These are phyloP conservation scores for Pterocarpus santalinus DNA, from an alignment of 306 rosid species.

Conservation along the genomic window DNA sequence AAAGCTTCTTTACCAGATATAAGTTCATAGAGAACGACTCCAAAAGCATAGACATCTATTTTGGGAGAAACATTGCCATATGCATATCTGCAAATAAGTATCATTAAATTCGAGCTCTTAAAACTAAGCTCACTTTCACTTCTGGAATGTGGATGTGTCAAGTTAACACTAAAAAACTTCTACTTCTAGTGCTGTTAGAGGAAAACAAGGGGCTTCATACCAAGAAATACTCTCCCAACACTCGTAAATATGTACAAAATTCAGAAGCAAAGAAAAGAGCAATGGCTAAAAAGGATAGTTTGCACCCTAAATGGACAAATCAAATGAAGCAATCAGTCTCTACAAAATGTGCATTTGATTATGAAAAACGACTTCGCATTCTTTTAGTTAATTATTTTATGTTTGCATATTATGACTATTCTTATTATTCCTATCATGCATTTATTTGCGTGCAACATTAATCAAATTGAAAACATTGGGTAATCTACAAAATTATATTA, in stretches of 20 bases:
- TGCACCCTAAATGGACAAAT: neutral
- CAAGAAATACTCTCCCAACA: neutral
- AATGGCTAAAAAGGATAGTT: conserved; percentile 1
- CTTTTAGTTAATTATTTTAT: neutral
- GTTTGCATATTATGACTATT: no score
- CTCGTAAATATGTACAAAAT: neutral
- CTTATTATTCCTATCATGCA: neutral
- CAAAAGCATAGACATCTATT: conserved; percentile 88
- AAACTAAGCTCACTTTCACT: neutral
- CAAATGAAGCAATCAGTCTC: neutral
- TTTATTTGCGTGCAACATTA: neutral
- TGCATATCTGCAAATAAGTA: conserved; percentile 72
- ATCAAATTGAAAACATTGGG: neutral
- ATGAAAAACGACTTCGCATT: neutral
- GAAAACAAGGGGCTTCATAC: neutral
- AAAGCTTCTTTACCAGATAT: conserved; percentile 92
- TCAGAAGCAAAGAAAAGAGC: neutral
- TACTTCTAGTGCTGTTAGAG: neutral
- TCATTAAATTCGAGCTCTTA: conserved; percentile 37
- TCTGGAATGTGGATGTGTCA: neutral
- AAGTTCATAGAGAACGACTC: conserved; percentile 90
- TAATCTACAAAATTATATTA: neutral
- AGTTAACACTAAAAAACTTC: neutral
- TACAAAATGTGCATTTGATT: neutral
- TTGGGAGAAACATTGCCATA: conserved; percentile 85